Conservation (phyloP, 345 rosid genomes). For the Hibiscus mutabilis region DNA sequence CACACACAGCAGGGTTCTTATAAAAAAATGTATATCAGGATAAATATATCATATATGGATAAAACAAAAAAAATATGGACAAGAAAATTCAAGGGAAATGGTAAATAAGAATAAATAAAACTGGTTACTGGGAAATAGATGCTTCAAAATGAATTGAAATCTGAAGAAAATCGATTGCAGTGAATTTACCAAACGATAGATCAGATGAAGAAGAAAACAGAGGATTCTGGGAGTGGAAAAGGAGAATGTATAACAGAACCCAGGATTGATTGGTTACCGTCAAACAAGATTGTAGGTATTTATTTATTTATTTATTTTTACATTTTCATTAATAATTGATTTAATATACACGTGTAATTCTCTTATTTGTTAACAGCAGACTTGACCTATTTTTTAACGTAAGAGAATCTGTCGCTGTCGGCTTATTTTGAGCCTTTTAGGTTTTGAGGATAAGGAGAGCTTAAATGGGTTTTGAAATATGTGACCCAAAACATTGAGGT, state of each 20-base stretch:
- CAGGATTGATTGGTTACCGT: neutral
- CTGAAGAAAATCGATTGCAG: neutral
- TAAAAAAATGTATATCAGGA: neutral
- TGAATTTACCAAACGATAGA: slow-evolving; percentile 26
- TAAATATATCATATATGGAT: neutral
- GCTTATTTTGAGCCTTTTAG: neutral
- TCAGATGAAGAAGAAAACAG: slow-evolving; percentile 19
- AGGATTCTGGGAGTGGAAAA: slow-evolving; percentile 10
- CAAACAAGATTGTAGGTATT: neutral
- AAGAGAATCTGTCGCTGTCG: neutral
- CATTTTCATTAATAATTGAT: neutral
- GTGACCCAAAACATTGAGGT: neutral
- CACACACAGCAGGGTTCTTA: slow-evolving; percentile 1
- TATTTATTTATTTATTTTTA: neutral
- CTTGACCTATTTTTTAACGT: neutral
- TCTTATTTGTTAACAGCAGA: neutral
- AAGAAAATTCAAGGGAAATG: slow-evolving; percentile 1
- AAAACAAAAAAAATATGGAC: slow-evolving; percentile 6
- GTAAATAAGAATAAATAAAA: slow-evolving; percentile 5
- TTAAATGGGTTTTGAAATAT: neutral
- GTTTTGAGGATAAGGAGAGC: neutral
- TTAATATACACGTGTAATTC: neutral
- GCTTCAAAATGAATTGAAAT: neutral
- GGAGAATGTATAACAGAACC: neutral
- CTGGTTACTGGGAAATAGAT: neutral